Evolutionary conservation across 2,329 filamentous ascomycete genomes (phyloP), one percentile per base, ranked within the genome.

Genomic region (Aulographum hederae): DNA sequence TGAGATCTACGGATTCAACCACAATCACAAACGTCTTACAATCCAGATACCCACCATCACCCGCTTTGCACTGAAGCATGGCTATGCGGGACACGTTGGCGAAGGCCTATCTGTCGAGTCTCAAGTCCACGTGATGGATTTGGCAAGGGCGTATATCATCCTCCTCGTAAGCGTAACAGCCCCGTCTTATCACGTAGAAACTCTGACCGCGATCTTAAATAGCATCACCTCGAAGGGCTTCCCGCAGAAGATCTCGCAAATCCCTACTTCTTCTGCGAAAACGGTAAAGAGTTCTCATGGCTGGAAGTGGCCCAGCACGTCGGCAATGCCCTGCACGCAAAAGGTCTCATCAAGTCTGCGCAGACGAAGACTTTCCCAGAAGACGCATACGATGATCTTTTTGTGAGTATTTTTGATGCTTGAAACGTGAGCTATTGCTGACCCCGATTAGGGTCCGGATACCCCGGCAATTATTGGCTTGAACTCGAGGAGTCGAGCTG

Each of bases 221-320:
- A n/a, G n/a, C 58, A 62, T 39, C 50, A 53, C 34, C 44, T 65
- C 13, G 61, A 65, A 34, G 28, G 39, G 5, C 38, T 44, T 3
- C 35, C 48, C 0, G 35, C 40, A 5, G 43, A 53, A 5, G 37
- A 54, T 2, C 39, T 57, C 2, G 35, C 50, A 19, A 61, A 64
- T 36, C 60, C 58, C 1, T 66, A 65, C 41, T 65, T 56, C 42
- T 65, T 65, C 46, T 57, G 51, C 43, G 61, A 65, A 41, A 48
- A 53, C 15, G 56, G 56, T 15, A 30, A 48, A 6, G 60, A 64
- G 38, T 47, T 52, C 10, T 55, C 53, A 15, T 64, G 59, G 60
- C 41, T 42, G 13, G 53, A 57, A 4, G 44, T 53, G 10, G 56
- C 57, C 0, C 40, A 36, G 4, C 39, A 46, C 2, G 55, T 63